Evolutionary conservation across 257 asterid genomes (phyloP).

Genomic region (Gentiana straminea): DNA sequence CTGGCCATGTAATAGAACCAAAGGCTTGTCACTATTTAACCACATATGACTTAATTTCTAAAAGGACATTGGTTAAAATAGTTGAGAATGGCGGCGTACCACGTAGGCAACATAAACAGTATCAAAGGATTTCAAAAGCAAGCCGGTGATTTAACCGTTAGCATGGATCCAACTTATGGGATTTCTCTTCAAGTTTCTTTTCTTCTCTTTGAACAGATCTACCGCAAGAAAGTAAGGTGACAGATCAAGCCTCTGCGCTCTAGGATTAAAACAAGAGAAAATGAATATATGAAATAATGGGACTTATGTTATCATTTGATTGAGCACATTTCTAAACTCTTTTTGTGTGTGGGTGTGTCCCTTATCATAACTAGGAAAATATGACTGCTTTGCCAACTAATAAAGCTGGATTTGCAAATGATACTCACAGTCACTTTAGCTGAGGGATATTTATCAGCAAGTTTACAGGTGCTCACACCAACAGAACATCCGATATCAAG

Average conservation of each 20-base stretch:
- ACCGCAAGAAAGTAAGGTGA: slow-evolving; percentile 91
- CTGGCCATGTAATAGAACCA: too few relatives aligned
- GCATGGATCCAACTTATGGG: slow-evolving; percentile 64
- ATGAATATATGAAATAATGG: not conserved
- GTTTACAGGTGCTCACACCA: slow-evolving; percentile 79
- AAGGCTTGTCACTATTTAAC: too few relatives aligned
- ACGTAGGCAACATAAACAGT: slow-evolving; percentile 79
- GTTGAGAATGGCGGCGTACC: slow-evolving; percentile 29
- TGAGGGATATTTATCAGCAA: slow-evolving; percentile 56
- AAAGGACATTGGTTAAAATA: too few relatives aligned
- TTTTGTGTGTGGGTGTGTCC: not conserved
- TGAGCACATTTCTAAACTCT: too few relatives aligned
- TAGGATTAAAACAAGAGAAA: not conserved
- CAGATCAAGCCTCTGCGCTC: slow-evolving; percentile 64
- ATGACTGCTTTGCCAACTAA: too few relatives aligned
- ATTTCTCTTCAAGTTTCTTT: slow-evolving; percentile 26
- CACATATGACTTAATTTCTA: too few relatives aligned
- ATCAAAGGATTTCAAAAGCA: slow-evolving; percentile 75
- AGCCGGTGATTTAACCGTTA: slow-evolving; percentile 81
- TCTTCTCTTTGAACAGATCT: slow-evolving; percentile 68
- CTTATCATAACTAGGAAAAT: too few relatives aligned
- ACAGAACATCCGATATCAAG: slow-evolving; percentile 92
- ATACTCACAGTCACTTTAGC: slow-evolving; percentile 59
- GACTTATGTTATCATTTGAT: too few relatives aligned
- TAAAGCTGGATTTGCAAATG: too few relatives aligned